Evolutionary conservation across 163 green algal species (phyloP).

Genomic region (Chloromonas sp.): DNA sequence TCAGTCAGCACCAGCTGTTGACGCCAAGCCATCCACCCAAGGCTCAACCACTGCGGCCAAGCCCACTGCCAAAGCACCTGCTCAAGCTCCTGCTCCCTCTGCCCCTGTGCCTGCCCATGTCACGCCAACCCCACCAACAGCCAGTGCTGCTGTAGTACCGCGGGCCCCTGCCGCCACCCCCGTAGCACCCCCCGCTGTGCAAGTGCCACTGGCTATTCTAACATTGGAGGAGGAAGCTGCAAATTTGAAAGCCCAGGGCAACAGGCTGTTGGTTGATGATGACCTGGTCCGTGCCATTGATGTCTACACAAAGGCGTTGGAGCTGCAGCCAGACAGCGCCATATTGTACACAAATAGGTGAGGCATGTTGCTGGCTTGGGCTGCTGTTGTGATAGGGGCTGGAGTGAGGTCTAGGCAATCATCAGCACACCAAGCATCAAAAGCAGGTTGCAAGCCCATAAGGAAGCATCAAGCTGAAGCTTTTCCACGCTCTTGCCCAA

Average conservation of each 20-base stretch:
- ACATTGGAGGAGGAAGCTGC: slow-evolving; percentile 9
- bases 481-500: too few relatives aligned
- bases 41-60: neutral
- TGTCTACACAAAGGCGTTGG: slow-evolving; percentile 30
- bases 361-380: too few relatives aligned
- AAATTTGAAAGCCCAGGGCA: slow-evolving; percentile 18
- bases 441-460: too few relatives aligned
- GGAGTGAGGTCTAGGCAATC: too few relatives aligned
- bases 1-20: neutral
- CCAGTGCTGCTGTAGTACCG: neutral
- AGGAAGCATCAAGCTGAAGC: too few relatives aligned
- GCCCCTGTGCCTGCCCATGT: neutral
- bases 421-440: too few relatives aligned
- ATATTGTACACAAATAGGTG: slow-evolving; percentile 33
- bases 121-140: neutral
- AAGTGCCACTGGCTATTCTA: neutral
- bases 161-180: neutral
- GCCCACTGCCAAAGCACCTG: neutral
- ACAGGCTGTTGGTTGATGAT: slow-evolving; percentile 8
- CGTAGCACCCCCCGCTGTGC: neutral
- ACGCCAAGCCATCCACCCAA: neutral
- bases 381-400: too few relatives aligned
- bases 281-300: slow-evolving; percentile 14
- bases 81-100: neutral
- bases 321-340: slow-evolving; percentile 18